These are phyloP conservation scores for Ulmus americana DNA, from an alignment of 331 rosid genomes.

Conservation along the genomic window DNA sequence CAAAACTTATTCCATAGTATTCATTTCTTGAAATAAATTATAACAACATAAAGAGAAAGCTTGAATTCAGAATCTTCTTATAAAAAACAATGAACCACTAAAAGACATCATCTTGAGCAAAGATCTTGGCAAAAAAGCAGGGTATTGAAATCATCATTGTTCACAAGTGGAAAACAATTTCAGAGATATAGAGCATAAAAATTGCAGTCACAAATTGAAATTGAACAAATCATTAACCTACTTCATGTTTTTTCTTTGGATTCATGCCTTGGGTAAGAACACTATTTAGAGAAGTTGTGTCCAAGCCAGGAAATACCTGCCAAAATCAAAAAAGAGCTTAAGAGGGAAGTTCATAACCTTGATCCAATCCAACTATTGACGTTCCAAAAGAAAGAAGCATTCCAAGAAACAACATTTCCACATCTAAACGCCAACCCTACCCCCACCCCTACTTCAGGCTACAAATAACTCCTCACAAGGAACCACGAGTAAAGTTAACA, in stretches of 20 bases:
- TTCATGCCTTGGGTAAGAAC: constrained; percentile 92
- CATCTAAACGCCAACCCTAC: too few relatives aligned
- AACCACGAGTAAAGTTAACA: too few relatives aligned
- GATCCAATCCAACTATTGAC: too few relatives aligned
- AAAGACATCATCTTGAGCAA: background rate
- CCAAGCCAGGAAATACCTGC: constrained; percentile 59
- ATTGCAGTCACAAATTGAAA: constrained; percentile 15
- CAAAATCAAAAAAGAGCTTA: constrained; percentile 1
- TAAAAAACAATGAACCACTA: background rate
- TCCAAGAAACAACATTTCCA: too few relatives aligned
- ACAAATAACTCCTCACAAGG: too few relatives aligned
- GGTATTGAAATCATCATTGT: background rate
- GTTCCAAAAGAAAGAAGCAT: too few relatives aligned
- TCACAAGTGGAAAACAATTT: too few relatives aligned
- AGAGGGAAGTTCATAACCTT: background rate
- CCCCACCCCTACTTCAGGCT: too few relatives aligned
- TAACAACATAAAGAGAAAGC: background rate
- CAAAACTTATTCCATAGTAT: background rate
- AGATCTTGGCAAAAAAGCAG: background rate
- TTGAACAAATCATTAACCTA: constrained; percentile 29
- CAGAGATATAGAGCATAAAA: background rate
- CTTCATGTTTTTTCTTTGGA: constrained; percentile 78
- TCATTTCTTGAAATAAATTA: background rate
- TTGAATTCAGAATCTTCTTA: constrained; percentile 1
- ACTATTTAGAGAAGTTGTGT: constrained; percentile 45